Evolutionary conservation across 2,329 filamentous ascomycete species (phyloP).

Genomic region (Madurella fahalii): DNA sequence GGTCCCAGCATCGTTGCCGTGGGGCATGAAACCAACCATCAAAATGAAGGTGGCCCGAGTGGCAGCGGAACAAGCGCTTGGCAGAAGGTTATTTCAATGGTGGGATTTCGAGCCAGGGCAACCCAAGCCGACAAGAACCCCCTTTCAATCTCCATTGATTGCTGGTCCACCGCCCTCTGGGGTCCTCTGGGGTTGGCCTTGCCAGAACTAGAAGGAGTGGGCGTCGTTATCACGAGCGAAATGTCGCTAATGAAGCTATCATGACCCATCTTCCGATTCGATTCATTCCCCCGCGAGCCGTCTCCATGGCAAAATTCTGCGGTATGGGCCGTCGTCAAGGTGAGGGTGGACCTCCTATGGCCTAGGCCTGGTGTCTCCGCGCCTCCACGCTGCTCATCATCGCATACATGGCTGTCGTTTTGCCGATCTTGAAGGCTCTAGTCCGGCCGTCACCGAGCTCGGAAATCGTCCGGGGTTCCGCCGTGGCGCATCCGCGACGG

Average conservation of each 20-base stretch:
- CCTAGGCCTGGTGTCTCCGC: background rate
- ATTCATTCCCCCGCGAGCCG: no score
- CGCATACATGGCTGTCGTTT: background rate
- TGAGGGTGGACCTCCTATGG: background rate
- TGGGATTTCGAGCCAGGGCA: constrained; percentile 7
- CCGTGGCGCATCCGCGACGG: background rate
- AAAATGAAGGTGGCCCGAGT: background rate
- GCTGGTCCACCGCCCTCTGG: constrained; percentile 14
- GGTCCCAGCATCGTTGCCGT: no score
- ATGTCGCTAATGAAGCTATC: background rate
- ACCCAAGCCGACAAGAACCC: constrained; percentile 7
- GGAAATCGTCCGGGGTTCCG: background rate
- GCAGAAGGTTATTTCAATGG: constrained; percentile 21
- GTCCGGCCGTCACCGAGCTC: constrained; percentile 8
- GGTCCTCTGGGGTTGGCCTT: constrained; percentile 15
- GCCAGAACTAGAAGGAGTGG: background rate
- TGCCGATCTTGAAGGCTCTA: background rate
- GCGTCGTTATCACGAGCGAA: background rate
- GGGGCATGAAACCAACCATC: background rate
- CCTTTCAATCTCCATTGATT: constrained; percentile 17
- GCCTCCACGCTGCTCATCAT: background rate
- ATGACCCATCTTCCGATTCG: background rate
- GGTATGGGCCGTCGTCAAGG: background rate
- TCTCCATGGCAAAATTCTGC: background rate
- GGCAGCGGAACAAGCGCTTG: constrained; percentile 8